A percentile compares a stretch with the other conserved stretches of the same genome.
These are phyloP conservation scores for Calonectria naviculata DNA, from an alignment of 2,329 filamentous ascomycete genomes.

Conservation along the genomic window DNA sequence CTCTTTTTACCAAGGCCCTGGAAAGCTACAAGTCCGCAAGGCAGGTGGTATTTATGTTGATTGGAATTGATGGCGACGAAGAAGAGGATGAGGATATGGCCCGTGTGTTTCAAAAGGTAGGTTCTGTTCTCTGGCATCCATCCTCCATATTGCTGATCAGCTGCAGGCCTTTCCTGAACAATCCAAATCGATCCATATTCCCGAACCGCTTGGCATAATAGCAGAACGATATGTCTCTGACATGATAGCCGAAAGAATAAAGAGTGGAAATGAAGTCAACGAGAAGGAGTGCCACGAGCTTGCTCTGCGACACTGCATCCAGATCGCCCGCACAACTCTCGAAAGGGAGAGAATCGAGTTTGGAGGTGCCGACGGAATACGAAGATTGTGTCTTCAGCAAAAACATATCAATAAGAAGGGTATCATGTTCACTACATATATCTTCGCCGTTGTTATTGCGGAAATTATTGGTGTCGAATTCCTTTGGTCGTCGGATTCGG, in stretches of 20 bases:
- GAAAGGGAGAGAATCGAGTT: constrained; percentile 31
- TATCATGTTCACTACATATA: constrained; percentile 40
- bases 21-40: constrained; percentile 34
- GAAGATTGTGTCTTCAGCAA: constrained; percentile 36
- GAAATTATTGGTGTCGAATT: constrained; percentile 37
- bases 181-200: constrained; percentile 31
- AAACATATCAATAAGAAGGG: constrained; percentile 41
- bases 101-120: constrained; percentile 35
- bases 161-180: constrained; percentile 32
- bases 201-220: constrained; percentile 34
- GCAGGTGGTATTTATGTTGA: constrained; percentile 31
- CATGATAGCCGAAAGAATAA: constrained; percentile 19
- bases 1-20: constrained; percentile 33
- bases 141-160: not conserved
- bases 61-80: constrained; percentile 39
- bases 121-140: not conserved
- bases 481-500: constrained; percentile 41
- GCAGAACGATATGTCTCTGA: constrained; percentile 31
- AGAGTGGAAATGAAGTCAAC: constrained; percentile 24
- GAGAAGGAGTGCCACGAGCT: constrained; percentile 26
- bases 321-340: constrained; percentile 31
- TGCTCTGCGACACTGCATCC: constrained; percentile 35
- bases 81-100: constrained; percentile 37
- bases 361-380: constrained; percentile 21
- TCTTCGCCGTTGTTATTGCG: constrained; percentile 39